Conservation (phyloP, 257 asterid species). For the Gynochthodes officinalis region DNA sequence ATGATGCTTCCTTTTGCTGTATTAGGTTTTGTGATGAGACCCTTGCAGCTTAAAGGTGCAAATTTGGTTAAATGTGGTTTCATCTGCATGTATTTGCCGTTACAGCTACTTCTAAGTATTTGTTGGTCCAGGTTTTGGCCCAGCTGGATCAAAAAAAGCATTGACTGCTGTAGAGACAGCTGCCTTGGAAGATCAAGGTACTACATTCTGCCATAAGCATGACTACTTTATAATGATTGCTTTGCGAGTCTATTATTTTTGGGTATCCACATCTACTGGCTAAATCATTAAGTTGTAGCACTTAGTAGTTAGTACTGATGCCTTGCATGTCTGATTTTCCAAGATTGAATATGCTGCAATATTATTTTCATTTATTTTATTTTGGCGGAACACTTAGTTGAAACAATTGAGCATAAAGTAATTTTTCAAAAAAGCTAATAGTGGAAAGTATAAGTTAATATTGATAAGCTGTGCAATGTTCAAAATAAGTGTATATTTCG, state of each 20-base stretch:
- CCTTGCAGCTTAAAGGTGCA: slow-evolving; percentile 83
- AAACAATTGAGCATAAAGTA: neutral
- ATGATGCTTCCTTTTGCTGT: slow-evolving; percentile 92
- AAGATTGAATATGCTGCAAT: neutral
- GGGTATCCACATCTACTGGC: neutral
- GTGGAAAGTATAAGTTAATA: neutral
- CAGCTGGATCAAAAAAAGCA: slow-evolving; percentile 49
- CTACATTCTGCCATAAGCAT: slow-evolving; percentile 5
- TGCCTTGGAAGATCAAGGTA: slow-evolving; percentile 57
- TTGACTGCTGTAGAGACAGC: slow-evolving; percentile 35
- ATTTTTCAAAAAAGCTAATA: neutral
- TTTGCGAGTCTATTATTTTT: neutral
- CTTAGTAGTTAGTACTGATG: no score
- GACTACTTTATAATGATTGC: neutral
- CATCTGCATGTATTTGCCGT: slow-evolving; percentile 10
- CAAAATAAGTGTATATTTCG: neutral
- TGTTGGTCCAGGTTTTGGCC: slow-evolving; percentile 58
- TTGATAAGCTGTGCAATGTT: neutral
- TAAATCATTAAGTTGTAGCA: neutral
- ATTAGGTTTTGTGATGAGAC: slow-evolving; percentile 84
- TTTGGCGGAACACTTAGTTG: neutral
- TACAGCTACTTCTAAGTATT: slow-evolving; percentile 28
- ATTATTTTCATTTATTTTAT: neutral
- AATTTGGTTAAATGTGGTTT: slow-evolving; percentile 14
- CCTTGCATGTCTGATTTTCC: neutral